Conservation (phyloP, 805 yeast species). For the Jamesozyma lodderae region DNA sequence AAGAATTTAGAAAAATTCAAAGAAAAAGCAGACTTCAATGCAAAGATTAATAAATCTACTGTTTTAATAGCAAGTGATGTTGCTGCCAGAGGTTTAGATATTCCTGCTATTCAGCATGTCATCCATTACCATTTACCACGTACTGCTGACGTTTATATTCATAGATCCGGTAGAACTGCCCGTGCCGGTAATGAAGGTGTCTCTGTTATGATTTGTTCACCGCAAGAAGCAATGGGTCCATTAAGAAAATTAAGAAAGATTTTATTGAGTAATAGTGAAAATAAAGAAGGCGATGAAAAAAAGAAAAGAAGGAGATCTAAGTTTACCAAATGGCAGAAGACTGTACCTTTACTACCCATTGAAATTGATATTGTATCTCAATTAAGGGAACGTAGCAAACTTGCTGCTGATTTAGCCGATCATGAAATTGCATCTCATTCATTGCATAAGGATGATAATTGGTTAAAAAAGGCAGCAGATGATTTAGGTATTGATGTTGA, state of each 20-base stretch:
- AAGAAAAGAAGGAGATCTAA: slow-evolving; percentile 23
- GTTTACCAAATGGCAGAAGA: slow-evolving; percentile 41
- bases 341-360: slow-evolving; percentile 62
- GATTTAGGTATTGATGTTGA: slow-evolving; percentile 77
- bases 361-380: slow-evolving; percentile 68
- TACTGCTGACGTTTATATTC: slow-evolving; percentile 88
- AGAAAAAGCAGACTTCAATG: slow-evolving; percentile 32
- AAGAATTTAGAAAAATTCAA: slow-evolving; percentile 60
- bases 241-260: slow-evolving; percentile 61
- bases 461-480: slow-evolving; percentile 88
- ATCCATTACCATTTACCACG: slow-evolving; percentile 94
- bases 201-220: slow-evolving; percentile 86
- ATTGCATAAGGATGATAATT: slow-evolving; percentile 56
- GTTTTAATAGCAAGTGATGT: slow-evolving; percentile 92
- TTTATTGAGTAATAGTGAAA: slow-evolving; percentile 31
- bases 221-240: slow-evolving; percentile 88
- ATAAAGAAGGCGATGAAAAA: slow-evolving; percentile 4
- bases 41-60: slow-evolving; percentile 40
- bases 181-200: slow-evolving; percentile 92
- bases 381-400: slow-evolving; percentile 53
- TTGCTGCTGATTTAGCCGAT: slow-evolving; percentile 73
- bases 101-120: slow-evolving; percentile 83
- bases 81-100: slow-evolving; percentile 96
- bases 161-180: slow-evolving; percentile 97
- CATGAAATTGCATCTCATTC: slow-evolving; percentile 52